Evolutionary conservation across 768 basidiomycete species (phyloP).

Genomic region (Russula olivacea): DNA sequence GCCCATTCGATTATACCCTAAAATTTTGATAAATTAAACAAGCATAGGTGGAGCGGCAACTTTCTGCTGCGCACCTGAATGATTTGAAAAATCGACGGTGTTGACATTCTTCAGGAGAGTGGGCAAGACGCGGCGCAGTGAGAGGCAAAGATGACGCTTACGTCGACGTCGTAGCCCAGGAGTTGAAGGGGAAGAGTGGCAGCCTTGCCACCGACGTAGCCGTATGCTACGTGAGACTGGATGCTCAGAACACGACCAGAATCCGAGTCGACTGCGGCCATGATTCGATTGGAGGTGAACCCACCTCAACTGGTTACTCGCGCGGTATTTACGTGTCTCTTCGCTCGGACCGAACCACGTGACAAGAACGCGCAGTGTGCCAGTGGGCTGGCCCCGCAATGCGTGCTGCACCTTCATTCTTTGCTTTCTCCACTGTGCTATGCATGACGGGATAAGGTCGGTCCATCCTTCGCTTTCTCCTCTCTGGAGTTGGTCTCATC

Average conservation of each 20-base stretch:
- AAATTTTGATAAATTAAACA: background rate
- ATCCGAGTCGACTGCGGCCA: slow-evolving; percentile 14
- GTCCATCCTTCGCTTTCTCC: slow-evolving; percentile 28
- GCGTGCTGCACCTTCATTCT: slow-evolving; percentile 5
- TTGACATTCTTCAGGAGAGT: slow-evolving; percentile 58
- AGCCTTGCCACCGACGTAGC: slow-evolving; percentile 87
- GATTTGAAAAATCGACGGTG: slow-evolving; percentile 93
- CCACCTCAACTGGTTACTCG: too few species aligned
- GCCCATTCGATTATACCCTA: slow-evolving; percentile 78
- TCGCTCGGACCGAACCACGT: background rate
- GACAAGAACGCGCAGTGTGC: slow-evolving; percentile 17
- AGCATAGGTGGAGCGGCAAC: background rate
- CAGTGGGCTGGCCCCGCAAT: background rate
- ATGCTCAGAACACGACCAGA: slow-evolving; percentile 71
- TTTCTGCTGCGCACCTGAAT: slow-evolving; percentile 56
- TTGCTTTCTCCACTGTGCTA: background rate
- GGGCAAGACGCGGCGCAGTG: background rate
- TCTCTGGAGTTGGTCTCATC: background rate
- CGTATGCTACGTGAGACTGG: slow-evolving; percentile 90
- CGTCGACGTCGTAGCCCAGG: slow-evolving; percentile 94
- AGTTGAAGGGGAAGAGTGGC: slow-evolving; percentile 74
- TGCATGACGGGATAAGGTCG: slow-evolving; percentile 51
- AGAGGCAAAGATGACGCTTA: slow-evolving; percentile 35
- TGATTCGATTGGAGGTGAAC: background rate
- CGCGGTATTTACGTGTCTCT: too few species aligned